Conservation (phyloP, 2,329 filamentous ascomycete genomes). For the Rutstroemia sp. region DNA sequence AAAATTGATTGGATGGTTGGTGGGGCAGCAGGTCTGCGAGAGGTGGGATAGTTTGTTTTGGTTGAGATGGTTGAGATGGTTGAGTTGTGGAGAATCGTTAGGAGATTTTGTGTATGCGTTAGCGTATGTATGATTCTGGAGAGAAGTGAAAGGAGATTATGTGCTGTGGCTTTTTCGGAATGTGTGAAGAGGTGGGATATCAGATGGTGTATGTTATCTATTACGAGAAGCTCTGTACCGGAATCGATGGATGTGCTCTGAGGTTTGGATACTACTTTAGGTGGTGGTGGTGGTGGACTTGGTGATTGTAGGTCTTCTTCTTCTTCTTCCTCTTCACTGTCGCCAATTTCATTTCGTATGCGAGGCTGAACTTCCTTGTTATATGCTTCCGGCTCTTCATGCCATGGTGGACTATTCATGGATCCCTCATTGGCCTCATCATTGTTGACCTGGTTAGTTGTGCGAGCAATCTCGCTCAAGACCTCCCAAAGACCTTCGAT, state of each 20-base stretch:
- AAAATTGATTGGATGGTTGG: slow-evolving; percentile 16
- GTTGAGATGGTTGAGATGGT: slow-evolving; percentile 28
- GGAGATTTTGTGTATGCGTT: slow-evolving; percentile 36
- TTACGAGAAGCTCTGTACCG: slow-evolving; percentile 38
- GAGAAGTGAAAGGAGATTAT: slow-evolving; percentile 41
- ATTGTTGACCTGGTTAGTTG: background rate
- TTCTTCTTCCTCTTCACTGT: slow-evolving; percentile 36
- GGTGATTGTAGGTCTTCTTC: slow-evolving; percentile 14
- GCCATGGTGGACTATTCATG: background rate
- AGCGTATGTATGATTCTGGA: slow-evolving; percentile 40
- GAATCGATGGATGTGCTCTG: slow-evolving; percentile 5
- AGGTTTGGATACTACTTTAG: background rate
- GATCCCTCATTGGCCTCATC: background rate
- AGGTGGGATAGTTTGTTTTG: background rate
- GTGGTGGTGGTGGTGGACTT: no score
- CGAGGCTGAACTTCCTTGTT: background rate
- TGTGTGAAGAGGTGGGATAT: slow-evolving; percentile 45
- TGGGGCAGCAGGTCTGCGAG: background rate
- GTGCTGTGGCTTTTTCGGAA: slow-evolving; percentile 38
- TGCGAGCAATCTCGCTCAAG: slow-evolving; percentile 38
- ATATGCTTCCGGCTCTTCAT: background rate
- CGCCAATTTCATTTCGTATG: slow-evolving; percentile 26
- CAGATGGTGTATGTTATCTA: slow-evolving; percentile 47
- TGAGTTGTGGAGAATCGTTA: slow-evolving; percentile 50
- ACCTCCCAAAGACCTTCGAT: slow-evolving; percentile 51